Conservation (phyloP, 805 yeast species). For the Metschnikowia gelsemii region DNA sequence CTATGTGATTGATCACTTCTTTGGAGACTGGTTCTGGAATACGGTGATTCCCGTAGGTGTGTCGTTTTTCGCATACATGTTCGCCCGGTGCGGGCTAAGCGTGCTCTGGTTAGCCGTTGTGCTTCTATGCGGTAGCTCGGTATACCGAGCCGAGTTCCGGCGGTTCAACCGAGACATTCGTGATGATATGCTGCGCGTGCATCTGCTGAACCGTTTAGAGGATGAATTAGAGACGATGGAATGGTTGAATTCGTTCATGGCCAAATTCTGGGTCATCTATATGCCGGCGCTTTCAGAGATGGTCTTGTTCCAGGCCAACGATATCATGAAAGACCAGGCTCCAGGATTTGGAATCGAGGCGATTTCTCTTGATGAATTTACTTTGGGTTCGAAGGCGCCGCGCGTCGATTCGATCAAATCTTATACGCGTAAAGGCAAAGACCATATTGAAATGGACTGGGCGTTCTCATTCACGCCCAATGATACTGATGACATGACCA, state of each 20-base stretch:
- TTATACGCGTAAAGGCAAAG: constrained; percentile 65
- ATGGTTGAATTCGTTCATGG: constrained; percentile 76
- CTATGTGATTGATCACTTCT: constrained; percentile 66
- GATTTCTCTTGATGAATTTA: constrained; percentile 70
- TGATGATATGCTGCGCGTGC: constrained; percentile 70
- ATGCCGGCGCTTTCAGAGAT: constrained; percentile 82
- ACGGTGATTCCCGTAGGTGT: constrained; percentile 63
- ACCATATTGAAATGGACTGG: constrained; percentile 81
- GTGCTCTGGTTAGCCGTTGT: constrained; percentile 61
- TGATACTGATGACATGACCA: constrained; percentile 82
- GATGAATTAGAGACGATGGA: constrained; percentile 69
- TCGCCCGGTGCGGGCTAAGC: constrained; percentile 64
- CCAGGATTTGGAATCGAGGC: constrained; percentile 85
- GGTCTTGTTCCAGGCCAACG: constrained; percentile 70
- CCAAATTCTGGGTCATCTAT: constrained; percentile 83
- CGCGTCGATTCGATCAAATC: constrained; percentile 69
- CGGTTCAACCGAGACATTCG: constrained; percentile 71
- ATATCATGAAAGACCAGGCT: constrained; percentile 63
- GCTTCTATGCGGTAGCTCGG: constrained; percentile 59
- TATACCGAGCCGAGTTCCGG: constrained; percentile 70
- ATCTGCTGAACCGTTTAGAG: constrained; percentile 63
- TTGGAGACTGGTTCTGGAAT: constrained; percentile 73
- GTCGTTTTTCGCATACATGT: constrained; percentile 68
- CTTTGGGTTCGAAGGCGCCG: constrained; percentile 80
- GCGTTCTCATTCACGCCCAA: constrained; percentile 77